A percentile compares a stretch with the other conserved stretches of the same genome.
Evolutionary conservation across 1,139 yeast species (phyloP).

Genomic region (Scheffersomyces titani): DNA sequence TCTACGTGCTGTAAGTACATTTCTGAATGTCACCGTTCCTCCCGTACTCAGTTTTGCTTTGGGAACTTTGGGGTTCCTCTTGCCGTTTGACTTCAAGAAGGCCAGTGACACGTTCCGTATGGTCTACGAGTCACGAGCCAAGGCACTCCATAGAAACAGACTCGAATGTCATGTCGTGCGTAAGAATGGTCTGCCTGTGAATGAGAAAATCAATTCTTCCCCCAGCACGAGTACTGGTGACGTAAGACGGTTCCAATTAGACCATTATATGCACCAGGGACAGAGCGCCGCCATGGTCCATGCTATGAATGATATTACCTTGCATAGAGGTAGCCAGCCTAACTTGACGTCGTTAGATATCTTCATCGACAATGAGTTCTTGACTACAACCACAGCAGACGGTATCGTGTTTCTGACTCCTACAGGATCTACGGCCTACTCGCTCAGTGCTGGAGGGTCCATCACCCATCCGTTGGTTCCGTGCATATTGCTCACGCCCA

Average conservation of each 20-base stretch:
- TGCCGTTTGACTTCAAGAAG: conserved; percentile 79
- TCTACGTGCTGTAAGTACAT: conserved; percentile 65
- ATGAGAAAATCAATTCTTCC: background rate
- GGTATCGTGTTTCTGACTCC: conserved; percentile 87
- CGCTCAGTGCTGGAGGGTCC: conserved; percentile 87
- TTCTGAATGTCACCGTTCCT: conserved; percentile 72
- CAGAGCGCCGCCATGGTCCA: conserved; percentile 41
- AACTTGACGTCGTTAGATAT: conserved; percentile 83
- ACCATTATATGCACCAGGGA: conserved; percentile 9
- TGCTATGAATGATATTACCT: conserved; percentile 89
- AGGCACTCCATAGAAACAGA: conserved; percentile 74
- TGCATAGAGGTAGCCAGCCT: conserved; percentile 89
- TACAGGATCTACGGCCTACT: conserved; percentile 94
- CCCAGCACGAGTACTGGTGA: conserved; percentile 10
- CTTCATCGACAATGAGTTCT: conserved; percentile 73
- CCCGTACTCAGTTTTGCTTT: conserved; percentile 87
- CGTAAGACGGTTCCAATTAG: conserved; percentile 9
- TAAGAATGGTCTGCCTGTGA: conserved; percentile 4
- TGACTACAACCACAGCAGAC: conserved; percentile 90
- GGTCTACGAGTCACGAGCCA: conserved; percentile 68
- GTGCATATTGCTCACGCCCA: conserved; percentile 81
- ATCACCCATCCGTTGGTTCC: conserved; percentile 89
- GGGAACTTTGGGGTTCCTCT: conserved; percentile 87
- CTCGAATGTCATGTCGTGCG: conserved; percentile 65
- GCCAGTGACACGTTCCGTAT: conserved; percentile 60